Conservation (phyloP, 75 land plant genomes). For the Pseudotsuga menziesii region DNA sequence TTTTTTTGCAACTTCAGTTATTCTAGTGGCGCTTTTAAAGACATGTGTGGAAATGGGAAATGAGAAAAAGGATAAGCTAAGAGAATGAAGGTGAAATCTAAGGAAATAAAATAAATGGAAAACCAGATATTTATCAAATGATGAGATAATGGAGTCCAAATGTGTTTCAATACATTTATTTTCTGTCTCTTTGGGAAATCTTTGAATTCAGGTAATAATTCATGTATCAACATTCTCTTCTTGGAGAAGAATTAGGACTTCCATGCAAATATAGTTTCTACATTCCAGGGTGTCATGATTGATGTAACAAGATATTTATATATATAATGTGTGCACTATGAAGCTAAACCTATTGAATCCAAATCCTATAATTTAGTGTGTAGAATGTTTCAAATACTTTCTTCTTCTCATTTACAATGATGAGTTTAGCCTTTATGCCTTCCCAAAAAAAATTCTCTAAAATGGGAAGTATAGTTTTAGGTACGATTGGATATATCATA, state of each 20-base stretch:
- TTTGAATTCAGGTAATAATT: not conserved
- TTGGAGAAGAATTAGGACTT: not conserved
- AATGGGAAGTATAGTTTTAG: not conserved
- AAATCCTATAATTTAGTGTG: not conserved
- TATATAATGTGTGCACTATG: not conserved
- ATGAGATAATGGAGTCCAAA: no score
- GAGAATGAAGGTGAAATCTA: no score
- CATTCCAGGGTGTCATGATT: not conserved
- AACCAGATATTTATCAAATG: no score
- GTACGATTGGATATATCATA: not conserved
- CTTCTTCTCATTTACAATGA: not conserved
- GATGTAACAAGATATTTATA: not conserved
- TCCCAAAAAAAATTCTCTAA: not conserved
- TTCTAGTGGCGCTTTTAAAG: no score
- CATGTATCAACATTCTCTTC: not conserved
- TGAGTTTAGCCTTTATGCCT: not conserved
- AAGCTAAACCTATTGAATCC: not conserved
- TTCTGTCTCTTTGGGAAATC: no score
- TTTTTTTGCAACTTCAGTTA: no score
- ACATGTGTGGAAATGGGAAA: no score
- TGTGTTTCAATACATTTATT: no score
- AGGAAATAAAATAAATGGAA: no score
- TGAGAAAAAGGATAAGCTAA: no score
- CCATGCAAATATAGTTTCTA: not conserved
- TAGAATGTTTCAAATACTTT: not conserved